Conservation (phyloP, 2,329 filamentous ascomycete genomes). For the Alternaria brassicicola region DNA sequence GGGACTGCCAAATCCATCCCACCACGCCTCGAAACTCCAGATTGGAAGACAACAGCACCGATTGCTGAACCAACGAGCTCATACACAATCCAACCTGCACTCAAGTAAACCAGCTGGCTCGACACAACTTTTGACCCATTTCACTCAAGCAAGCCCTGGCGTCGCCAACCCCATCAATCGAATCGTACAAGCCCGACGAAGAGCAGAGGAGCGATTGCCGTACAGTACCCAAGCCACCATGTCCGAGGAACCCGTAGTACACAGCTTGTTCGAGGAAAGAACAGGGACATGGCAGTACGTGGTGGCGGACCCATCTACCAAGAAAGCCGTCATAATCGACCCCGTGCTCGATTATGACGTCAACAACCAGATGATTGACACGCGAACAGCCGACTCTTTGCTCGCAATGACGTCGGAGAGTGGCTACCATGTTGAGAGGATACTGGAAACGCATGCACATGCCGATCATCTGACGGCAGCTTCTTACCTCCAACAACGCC, state of each 20-base stretch:
- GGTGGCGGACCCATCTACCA: conserved; percentile 60
- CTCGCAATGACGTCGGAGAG: conserved; percentile 53
- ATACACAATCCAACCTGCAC: background rate
- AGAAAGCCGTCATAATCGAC: conserved; percentile 64
- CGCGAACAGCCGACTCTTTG: conserved; percentile 60
- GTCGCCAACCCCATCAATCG: background rate
- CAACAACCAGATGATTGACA: conserved; percentile 53
- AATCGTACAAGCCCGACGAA: background rate
- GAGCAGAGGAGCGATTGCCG: background rate
- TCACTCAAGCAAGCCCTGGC: background rate
- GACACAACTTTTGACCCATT: background rate
- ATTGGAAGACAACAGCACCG: background rate
- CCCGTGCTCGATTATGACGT: conserved; percentile 65
- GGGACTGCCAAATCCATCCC: background rate
- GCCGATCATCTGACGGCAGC: conserved; percentile 67
- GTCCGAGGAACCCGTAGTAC: conserved; percentile 17
- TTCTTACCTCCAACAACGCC: conserved; percentile 59
- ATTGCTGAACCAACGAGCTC: background rate
- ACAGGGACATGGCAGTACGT: conserved; percentile 67
- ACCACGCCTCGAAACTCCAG: background rate
- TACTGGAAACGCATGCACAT: conserved; percentile 68
- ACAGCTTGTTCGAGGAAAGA: conserved; percentile 43
- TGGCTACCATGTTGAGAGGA: conserved; percentile 57
- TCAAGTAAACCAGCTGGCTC: background rate
- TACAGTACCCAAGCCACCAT: background rate